Evolutionary conservation across 306 rosid genomes (phyloP), one percentile per base, ranked within the genome.

Genomic region (Fragaria nilgerrensis): DNA sequence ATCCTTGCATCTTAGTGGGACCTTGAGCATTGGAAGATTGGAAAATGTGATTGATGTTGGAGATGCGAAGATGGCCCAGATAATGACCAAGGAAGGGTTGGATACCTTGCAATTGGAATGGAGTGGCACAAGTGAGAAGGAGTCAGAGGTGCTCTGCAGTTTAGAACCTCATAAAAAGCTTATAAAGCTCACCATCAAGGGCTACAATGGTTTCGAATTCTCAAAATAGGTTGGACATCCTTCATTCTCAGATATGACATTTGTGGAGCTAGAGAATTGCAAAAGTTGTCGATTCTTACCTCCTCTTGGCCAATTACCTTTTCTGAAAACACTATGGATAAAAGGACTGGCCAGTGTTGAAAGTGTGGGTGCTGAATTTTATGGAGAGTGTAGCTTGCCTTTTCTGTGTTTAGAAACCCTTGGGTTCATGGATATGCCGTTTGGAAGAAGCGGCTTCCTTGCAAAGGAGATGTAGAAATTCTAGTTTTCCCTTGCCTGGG

Each of bases 101-200:
- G 25, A 61, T 11, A 72, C 59, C 39, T 15, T 84, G 39, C 0
- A 1, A 0, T 68, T 84, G 23, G 41, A 52, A 29, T 84, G 85
- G 82, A 5, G 22, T 52, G 15, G 36, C 37, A 37, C 3, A 0
- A 3, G n/a, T 6, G 61, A 52, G 22, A 66, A 70, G 2, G 84
- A 34, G n/a, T 1, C 27, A 25, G 45, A 2, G 0, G 19, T 64
- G 10, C 77, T 77, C 5, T 36, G 0, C 61, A 39, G 43, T 39
- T 39, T 76, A 27, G 8, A 80, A 50, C 86, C 80, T 9, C 83
- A 74, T 49, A 47, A 8, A 23, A 67, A 68, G 29, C 67, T 83
- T 3, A 34, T 17, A 62, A 37, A 64, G 41, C 70, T 77, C 23
- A 13, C 8, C 5, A 49, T 78, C 66, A 1, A 2, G 6, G 43